These are phyloP conservation scores for Suhomyces bokatorum DNA, from an alignment of 1,139 yeast species.

Conservation along the genomic window DNA sequence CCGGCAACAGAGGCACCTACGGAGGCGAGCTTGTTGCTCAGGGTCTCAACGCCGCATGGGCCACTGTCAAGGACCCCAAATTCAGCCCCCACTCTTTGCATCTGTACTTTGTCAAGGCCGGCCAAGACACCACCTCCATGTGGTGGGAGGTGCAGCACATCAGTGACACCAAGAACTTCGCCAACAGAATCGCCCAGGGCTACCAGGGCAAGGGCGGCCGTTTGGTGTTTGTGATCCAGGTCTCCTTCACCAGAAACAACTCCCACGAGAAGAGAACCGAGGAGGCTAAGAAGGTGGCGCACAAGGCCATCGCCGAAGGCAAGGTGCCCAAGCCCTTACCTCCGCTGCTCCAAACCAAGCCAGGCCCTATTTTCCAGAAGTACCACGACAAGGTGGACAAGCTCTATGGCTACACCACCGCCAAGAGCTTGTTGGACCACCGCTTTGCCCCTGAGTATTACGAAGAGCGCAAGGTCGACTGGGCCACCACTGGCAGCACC, in stretches of 20 bases:
- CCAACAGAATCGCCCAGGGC: constrained; percentile 38
- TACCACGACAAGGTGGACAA: constrained; percentile 33
- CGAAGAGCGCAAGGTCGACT: constrained; percentile 17
- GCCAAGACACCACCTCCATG: constrained; percentile 30
- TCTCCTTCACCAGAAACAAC: constrained; percentile 38
- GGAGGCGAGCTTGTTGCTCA: constrained; percentile 46
- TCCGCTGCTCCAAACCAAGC: constrained; percentile 31
- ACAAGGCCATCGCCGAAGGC: constrained; percentile 15
- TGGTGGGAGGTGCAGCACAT: constrained; percentile 37
- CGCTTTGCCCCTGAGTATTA: constrained; percentile 33
- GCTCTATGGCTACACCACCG: constrained; percentile 28
- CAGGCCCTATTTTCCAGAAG: constrained; percentile 34
- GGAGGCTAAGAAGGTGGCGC: constrained; percentile 12
- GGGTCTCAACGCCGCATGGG: constrained; percentile 41
- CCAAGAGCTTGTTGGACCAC: constrained; percentile 35
- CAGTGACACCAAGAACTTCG: constrained; percentile 38
- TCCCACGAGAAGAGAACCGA: constrained; percentile 17
- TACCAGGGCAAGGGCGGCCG: constrained; percentile 33
- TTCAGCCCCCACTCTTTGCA: constrained; percentile 44
- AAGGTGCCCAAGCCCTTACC: constrained; percentile 23
- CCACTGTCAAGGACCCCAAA: constrained; percentile 27
- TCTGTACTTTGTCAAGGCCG: constrained; percentile 43
- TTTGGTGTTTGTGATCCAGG: constrained; percentile 35
- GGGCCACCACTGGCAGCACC: constrained; percentile 28
- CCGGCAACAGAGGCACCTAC: constrained; percentile 38